Evolutionary conservation across 2,329 filamentous ascomycete genomes (phyloP).

Genomic region (Cladosporium colombiae): DNA sequence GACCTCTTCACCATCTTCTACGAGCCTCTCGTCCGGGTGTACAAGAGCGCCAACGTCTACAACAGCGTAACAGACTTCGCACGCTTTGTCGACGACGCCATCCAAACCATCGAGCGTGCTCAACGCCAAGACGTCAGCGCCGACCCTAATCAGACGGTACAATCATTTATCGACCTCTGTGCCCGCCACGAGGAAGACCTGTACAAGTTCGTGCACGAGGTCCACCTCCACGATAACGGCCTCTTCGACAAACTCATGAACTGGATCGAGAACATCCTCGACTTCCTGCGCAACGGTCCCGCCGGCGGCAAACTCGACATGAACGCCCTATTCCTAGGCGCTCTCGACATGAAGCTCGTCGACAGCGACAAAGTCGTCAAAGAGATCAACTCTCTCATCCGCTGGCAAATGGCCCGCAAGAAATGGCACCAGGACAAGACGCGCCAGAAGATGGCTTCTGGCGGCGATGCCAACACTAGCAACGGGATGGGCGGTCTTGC

Average conservation of each 20-base stretch:
- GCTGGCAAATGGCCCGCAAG: slow-evolving; percentile 93
- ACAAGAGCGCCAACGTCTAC: slow-evolving; percentile 98
- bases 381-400: slow-evolving; percentile 83
- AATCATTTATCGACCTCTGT: slow-evolving; percentile 96
- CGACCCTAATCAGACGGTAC: slow-evolving; percentile 96
- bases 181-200: slow-evolving; percentile 94
- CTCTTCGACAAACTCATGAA: slow-evolving; percentile 95
- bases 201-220: slow-evolving; percentile 98
- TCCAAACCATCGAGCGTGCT: slow-evolving; percentile 70
- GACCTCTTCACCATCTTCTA: slow-evolving; percentile 99
- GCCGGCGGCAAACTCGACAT: slow-evolving; percentile 86
- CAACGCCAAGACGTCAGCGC: slow-evolving; percentile 80
- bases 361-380: slow-evolving; percentile 70
- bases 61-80: slow-evolving; percentile 96
- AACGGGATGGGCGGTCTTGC: slow-evolving; percentile 56
- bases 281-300: slow-evolving; percentile 83
- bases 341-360: slow-evolving; percentile 65
- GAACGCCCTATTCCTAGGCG: slow-evolving; percentile 87
- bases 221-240: slow-evolving; percentile 94
- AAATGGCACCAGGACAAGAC: slow-evolving; percentile 99
- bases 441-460: slow-evolving; percentile 93
- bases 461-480: slow-evolving; percentile 40
- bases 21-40: slow-evolving; percentile 92
- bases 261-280: slow-evolving; percentile 93
- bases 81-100: slow-evolving; percentile 88